Conservation (phyloP, 768 basidiomycete genomes). For the Amanita jacksonii region DNA sequence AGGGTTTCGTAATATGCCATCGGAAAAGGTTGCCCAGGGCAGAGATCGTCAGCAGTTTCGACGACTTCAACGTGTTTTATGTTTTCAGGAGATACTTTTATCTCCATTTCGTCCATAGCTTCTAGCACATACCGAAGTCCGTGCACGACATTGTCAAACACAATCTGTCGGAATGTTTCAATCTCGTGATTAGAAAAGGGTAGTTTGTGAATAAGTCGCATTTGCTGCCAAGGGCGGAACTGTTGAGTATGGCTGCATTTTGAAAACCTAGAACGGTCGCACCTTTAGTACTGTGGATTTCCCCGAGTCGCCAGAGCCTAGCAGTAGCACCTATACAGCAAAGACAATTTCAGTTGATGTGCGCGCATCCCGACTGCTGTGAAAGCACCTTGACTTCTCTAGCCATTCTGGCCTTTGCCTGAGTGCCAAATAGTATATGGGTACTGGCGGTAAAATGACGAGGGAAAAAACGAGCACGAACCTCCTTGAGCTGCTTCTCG, state of each 20-base stretch:
- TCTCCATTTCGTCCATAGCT: constrained; percentile 83
- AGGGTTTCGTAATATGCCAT: constrained; percentile 55
- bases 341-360: not conserved
- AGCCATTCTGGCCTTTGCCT: constrained; percentile 70
- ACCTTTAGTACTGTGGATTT: constrained; percentile 91
- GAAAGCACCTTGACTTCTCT: constrained; percentile 61
- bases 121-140: constrained; percentile 80
- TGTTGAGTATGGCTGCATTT: too few relatives aligned
- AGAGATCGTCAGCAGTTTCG: constrained; percentile 58
- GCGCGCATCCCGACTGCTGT: constrained; percentile 4
- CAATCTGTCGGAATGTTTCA: constrained; percentile 84
- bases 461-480: constrained; percentile 23
- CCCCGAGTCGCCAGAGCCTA: constrained; percentile 91
- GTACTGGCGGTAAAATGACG: constrained; percentile 3
- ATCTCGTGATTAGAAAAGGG: constrained; percentile 78
- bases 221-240: constrained; percentile 53
- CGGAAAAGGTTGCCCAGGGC: constrained; percentile 79
- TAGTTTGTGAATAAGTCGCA: constrained; percentile 88
- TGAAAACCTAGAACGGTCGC: constrained; percentile 9
- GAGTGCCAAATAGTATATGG: constrained; percentile 5
- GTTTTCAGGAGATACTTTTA: constrained; percentile 60
- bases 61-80: constrained; percentile 49
- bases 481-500: constrained; percentile 73
- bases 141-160: constrained; percentile 85
- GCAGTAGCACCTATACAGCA: constrained; percentile 57